Percentiles rank a stretch among this genome's conserved stretches.
These are phyloP conservation scores for Vigna trinervia DNA, from an alignment of 306 rosid species.

Conservation along the genomic window DNA sequence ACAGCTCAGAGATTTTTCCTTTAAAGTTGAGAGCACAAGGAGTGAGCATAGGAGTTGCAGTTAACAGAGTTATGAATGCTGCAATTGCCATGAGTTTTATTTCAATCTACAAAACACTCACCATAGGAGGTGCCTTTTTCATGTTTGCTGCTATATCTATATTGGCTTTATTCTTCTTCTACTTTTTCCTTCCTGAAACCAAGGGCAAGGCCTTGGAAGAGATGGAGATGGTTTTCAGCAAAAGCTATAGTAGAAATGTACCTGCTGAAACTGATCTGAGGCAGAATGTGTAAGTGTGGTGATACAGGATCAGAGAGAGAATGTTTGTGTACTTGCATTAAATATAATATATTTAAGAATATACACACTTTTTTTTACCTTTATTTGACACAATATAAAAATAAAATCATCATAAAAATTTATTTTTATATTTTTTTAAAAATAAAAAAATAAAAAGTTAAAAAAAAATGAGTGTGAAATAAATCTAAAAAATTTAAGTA, in stretches of 20 bases:
- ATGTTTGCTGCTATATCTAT: slow-evolving; percentile 65
- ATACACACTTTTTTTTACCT: too few relatives aligned
- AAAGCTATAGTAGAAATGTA: neutral
- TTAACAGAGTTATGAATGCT: slow-evolving; percentile 71
- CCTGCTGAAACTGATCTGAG: neutral
- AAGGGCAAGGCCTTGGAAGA: slow-evolving; percentile 78
- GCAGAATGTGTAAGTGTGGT: neutral
- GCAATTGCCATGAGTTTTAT: slow-evolving; percentile 62
- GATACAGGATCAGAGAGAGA: neutral
- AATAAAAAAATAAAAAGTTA: too few relatives aligned
- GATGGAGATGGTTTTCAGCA: slow-evolving; percentile 64
- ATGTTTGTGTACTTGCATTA: neutral
- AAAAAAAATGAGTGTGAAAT: too few relatives aligned
- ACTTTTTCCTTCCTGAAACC: slow-evolving; percentile 70
- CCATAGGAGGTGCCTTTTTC: slow-evolving; percentile 76
- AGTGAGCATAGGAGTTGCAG: slow-evolving; percentile 67
- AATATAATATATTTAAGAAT: too few relatives aligned
- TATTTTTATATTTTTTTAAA: too few relatives aligned
- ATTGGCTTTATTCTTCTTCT: slow-evolving; percentile 71
- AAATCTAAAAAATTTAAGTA: too few relatives aligned
- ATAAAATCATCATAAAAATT: too few relatives aligned
- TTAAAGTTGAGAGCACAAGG: slow-evolving; percentile 74
- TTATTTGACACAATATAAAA: too few relatives aligned
- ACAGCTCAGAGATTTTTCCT: slow-evolving; percentile 80
- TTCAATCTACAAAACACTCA: slow-evolving; percentile 65